These are phyloP conservation scores for Zygosaccharomyces rouxii DNA, from an alignment of 805 yeast genomes.

Conservation along the genomic window DNA sequence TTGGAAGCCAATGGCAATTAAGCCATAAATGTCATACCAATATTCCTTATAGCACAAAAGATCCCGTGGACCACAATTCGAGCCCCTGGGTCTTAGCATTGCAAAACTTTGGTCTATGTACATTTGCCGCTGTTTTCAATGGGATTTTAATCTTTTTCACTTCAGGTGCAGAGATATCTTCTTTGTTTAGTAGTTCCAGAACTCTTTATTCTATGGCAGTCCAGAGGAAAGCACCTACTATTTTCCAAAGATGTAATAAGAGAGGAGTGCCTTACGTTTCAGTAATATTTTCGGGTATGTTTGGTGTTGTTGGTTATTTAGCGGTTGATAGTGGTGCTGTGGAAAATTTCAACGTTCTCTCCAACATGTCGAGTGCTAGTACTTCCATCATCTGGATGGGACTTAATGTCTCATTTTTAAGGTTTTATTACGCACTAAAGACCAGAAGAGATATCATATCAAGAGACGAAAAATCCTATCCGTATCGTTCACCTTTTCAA, in stretches of 20 bases:
- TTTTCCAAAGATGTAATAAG: constrained; percentile 55
- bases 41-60: constrained; percentile 51
- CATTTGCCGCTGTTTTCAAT: constrained; percentile 48
- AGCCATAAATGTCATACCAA: constrained; percentile 67
- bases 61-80: constrained; percentile 43
- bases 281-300: constrained; percentile 56
- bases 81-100: constrained; percentile 58
- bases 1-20: constrained; percentile 49
- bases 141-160: constrained; percentile 53
- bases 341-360: constrained; percentile 59
- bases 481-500: constrained; percentile 65
- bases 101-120: constrained; percentile 48
- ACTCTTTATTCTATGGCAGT: constrained; percentile 51
- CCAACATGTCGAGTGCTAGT: constrained; percentile 65
- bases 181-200: constrained; percentile 57
- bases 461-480: constrained; percentile 59
- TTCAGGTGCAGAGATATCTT: constrained; percentile 52
- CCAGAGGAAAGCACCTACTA: constrained; percentile 56
- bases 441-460: constrained; percentile 60
- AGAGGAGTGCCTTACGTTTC: constrained; percentile 71
- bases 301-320: constrained; percentile 58
- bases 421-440: constrained; percentile 61
- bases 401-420: constrained; percentile 57
- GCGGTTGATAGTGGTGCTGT: constrained; percentile 57
- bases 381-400: constrained; percentile 79